Conservation (phyloP, 768 basidiomycete genomes). For the Strobilomyces echinocephalus region DNA sequence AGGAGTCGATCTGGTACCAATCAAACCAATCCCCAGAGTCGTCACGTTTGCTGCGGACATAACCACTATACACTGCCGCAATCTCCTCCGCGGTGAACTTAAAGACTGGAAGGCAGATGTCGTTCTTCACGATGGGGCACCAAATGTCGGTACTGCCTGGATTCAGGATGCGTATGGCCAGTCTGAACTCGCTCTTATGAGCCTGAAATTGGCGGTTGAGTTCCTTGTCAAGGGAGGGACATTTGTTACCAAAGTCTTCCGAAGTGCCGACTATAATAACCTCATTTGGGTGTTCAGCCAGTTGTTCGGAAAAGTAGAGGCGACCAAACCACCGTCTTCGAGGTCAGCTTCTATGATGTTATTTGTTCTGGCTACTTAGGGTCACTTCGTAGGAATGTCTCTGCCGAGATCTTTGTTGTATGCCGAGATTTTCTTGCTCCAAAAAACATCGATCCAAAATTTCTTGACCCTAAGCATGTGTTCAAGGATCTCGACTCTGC, state of each 20-base stretch:
- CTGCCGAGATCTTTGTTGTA: slow-evolving; percentile 99
- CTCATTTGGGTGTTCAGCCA: slow-evolving; percentile 99
- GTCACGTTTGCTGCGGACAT: slow-evolving; percentile 93
- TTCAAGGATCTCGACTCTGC: slow-evolving; percentile 81
- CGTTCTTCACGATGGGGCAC: slow-evolving; percentile 97
- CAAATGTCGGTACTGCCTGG: slow-evolving; percentile 99
- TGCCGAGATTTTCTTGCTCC: slow-evolving; percentile 94
- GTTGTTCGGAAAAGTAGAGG: slow-evolving; percentile 93
- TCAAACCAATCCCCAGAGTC: slow-evolving; percentile 91
- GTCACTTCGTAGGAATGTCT: slow-evolving; percentile 71
- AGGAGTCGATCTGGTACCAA: slow-evolving; percentile 96
- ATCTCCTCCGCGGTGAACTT: slow-evolving; percentile 77
- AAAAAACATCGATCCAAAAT: slow-evolving; percentile 94
- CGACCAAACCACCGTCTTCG: slow-evolving; percentile 97
- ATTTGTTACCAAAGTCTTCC: slow-evolving; percentile 98
- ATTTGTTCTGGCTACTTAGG: neutral
- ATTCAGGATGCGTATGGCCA: slow-evolving; percentile 97
- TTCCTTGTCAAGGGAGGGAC: slow-evolving; percentile 91
- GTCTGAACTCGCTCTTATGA: slow-evolving; percentile 94
- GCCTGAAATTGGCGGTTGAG: slow-evolving; percentile 90
- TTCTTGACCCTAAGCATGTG: slow-evolving; percentile 95
- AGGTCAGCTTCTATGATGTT: slow-evolving; percentile 47
- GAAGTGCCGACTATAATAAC: slow-evolving; percentile 96
- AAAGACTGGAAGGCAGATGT: slow-evolving; percentile 99
- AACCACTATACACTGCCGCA: slow-evolving; percentile 86